These are phyloP conservation scores for Aegilops bicornis DNA, from an alignment of 176 grass and related monocot species.

Conservation along the genomic window DNA sequence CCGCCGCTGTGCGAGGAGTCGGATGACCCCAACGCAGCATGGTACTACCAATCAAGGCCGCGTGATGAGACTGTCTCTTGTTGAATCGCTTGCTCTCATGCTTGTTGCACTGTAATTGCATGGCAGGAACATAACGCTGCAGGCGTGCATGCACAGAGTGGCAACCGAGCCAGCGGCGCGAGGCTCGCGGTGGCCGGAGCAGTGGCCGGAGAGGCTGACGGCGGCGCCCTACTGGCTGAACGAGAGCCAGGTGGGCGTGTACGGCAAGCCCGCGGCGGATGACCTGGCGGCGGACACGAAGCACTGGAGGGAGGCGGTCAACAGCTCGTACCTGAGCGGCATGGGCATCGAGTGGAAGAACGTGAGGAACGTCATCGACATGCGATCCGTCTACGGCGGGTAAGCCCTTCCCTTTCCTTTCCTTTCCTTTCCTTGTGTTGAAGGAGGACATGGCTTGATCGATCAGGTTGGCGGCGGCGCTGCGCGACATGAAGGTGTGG, in stretches of 20 bases:
- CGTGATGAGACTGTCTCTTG: neutral
- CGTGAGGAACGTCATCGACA: constrained; percentile 93
- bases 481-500: constrained; percentile 41
- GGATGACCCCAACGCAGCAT: constrained; percentile 81
- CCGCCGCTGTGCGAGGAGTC: constrained; percentile 60
- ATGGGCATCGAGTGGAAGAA: constrained; percentile 73
- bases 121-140: constrained; percentile 67
- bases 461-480: constrained; percentile 41
- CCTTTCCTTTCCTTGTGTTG: neutral
- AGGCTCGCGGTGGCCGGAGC: constrained; percentile 63
- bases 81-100: neutral
- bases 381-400: constrained; percentile 90
- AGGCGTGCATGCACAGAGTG: constrained; percentile 73
- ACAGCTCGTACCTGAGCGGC: constrained; percentile 59
- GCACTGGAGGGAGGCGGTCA: constrained; percentile 64
- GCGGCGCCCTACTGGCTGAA: constrained; percentile 64
- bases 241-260: constrained; percentile 57
- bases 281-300: constrained; percentile 67
- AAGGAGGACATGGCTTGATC: neutral
- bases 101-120: neutral
- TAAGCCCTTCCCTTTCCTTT: constrained; percentile 10
- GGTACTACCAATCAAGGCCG: constrained; percentile 35
- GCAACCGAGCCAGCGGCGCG: constrained; percentile 33
- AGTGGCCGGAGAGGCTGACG: constrained; percentile 65
- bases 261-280: constrained; percentile 66